phyloP scores from a whole-genome alignment of 2,329 filamentous ascomycete genomes.

The Trichoderma atrobrunneum region DNA sequence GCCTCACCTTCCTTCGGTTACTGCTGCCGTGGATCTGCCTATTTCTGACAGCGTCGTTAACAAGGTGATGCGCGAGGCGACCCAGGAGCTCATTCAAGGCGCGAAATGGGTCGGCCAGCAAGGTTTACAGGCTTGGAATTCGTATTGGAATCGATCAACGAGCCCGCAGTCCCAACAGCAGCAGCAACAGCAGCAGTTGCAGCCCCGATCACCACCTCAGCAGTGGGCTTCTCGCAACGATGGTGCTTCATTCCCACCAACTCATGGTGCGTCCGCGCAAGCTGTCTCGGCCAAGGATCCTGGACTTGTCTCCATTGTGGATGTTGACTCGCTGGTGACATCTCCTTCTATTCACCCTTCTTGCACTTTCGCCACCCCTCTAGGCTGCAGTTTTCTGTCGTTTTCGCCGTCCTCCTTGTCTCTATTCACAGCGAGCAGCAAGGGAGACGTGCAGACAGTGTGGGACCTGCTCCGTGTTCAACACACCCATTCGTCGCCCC shows the following conservation, averaged over 20 bases:
- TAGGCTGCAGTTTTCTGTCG: slow-evolving; percentile 78
- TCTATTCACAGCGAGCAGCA: slow-evolving; percentile 75
- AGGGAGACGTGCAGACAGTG: slow-evolving; percentile 78
- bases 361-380: slow-evolving; percentile 66
- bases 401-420: slow-evolving; percentile 72
- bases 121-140: slow-evolving; percentile 73
- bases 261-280: slow-evolving; percentile 63
- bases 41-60: slow-evolving; percentile 70
- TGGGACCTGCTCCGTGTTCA: slow-evolving; percentile 74
- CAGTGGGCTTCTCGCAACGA: slow-evolving; percentile 53
- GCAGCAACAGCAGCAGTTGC: slow-evolving; percentile 30
- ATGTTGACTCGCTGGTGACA: slow-evolving; percentile 59
- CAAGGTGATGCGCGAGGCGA: slow-evolving; percentile 74
- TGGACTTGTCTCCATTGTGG: slow-evolving; percentile 71
- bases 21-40: slow-evolving; percentile 68
- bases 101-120: slow-evolving; percentile 76
- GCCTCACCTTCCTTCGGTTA: slow-evolving; percentile 41
- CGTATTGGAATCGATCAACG: slow-evolving; percentile 67
- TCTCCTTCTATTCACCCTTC: slow-evolving; percentile 58
- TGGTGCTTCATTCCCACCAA: slow-evolving; percentile 65
- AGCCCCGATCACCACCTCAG: slow-evolving; percentile 45
- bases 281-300: slow-evolving; percentile 59
- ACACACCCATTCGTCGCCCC: slow-evolving; percentile 58
- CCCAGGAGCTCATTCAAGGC: slow-evolving; percentile 72
- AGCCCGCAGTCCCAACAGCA: slow-evolving; percentile 35